Evolutionary conservation across 345 rosid genomes (phyloP), one percentile per base, ranked within the genome.

Genomic region (Raphanus sativus): DNA sequence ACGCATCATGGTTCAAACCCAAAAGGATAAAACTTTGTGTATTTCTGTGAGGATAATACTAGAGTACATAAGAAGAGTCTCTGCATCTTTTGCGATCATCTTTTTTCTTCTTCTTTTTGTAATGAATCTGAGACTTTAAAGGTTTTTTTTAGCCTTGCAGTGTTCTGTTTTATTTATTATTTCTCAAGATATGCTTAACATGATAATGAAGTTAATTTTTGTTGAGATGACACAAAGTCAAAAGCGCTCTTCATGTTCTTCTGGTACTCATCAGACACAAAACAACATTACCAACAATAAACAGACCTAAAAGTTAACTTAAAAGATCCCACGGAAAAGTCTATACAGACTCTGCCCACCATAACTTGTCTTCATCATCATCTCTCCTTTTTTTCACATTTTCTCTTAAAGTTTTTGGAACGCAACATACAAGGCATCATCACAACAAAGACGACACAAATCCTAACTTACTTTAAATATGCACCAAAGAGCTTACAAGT

Each of bases 261-360:
- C 58, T 76, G 42, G 30, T 62, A 69, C 64, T 70, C 65, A 63
- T 13, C 71, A 71, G 81, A 56, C 75, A 62, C 65, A 68, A 52
- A 29, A 55, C 73, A 77, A 55, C 64, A 77, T 42, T 7, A 68
- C 40, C 30, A 70, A 63, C 12, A 75, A 62, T 28, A 77, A 73
- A 62, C 64, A 61, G 45, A 74, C 82, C 77, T 66, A 78, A 73
- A 50, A 34, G 60, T 79, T 67, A 68, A 79, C 65, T 62, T 79
- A 54, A 62, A 73, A 15, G 16, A 15, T 59, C 58, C 64, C 77
- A 78, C 69, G 78, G 68, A 66, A 40, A 74, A 55, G 82, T 74
- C 82, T 79, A 79, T 74, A 79, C 82, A 42, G 76, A 67, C 66
- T 73, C 75, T 54, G 78, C 74, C 74, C 74, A 73, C 68, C 75